Percentiles rank a stretch among this genome's conserved stretches.
Conservation (phyloP, 495 filamentous ascomycete genomes). For the Penicillium salamii region DNA sequence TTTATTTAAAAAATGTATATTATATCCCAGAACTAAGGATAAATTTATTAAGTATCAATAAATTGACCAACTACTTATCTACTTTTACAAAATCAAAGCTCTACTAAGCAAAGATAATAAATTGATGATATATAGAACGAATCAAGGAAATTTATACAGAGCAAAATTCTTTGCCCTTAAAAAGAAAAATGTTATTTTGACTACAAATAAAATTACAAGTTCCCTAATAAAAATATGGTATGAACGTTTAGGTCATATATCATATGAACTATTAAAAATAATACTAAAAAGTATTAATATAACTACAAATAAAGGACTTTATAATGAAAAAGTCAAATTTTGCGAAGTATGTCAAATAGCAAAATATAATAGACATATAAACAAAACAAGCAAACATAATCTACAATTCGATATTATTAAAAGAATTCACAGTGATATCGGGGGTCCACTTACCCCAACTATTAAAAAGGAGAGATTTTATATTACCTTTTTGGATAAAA, state of each 20-base stretch:
- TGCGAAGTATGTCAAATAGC: not conserved
- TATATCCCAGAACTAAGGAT: not conserved
- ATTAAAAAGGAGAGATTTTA: not conserved
- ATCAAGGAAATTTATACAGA: not conserved
- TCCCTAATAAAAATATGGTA: not conserved
- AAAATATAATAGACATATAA: not conserved
- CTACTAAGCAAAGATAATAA: not conserved
- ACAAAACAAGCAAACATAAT: not conserved
- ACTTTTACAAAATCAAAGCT: not conserved
- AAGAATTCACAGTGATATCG: not conserved
- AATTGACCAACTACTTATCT: not conserved
- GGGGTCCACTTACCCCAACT: not conserved
- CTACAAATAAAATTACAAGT: not conserved
- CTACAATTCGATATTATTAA: not conserved
- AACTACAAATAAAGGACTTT: not conserved
- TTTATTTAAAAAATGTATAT: not conserved
- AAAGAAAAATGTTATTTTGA: not conserved
- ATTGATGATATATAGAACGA: not conserved
- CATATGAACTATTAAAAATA: not conserved
- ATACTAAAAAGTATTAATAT: not conserved
- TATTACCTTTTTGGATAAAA: not conserved
- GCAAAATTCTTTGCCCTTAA: not conserved
- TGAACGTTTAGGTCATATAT: not conserved
- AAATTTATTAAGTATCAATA: not conserved
- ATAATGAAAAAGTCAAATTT: not conserved